A percentile compares a stretch with the other conserved stretches of the same genome.
These are phyloP conservation scores for Linum lewisii DNA, from an alignment of 345 rosid species.

Conservation along the genomic window DNA sequence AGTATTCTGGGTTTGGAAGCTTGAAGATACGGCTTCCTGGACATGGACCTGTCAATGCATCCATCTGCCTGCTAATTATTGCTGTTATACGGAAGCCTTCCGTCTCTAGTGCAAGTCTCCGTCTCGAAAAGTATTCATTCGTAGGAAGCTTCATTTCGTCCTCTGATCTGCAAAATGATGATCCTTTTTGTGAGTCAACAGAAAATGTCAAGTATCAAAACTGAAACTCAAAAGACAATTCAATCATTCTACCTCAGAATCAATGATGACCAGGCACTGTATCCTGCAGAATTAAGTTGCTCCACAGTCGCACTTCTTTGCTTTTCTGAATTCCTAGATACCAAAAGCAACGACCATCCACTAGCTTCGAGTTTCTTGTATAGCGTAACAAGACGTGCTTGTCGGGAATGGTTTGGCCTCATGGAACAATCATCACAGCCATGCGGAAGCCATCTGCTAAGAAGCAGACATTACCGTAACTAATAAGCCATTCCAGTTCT, in stretches of 20 bases:
- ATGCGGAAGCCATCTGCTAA: constrained; percentile 24
- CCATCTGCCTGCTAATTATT: constrained; percentile 56
- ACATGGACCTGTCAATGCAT: constrained; percentile 41
- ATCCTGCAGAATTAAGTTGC: constrained; percentile 45
- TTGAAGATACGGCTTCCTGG: constrained; percentile 42
- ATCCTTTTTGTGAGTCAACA: neutral
- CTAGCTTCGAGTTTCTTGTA: constrained; percentile 40
- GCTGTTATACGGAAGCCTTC: constrained; percentile 34
- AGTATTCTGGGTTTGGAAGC: constrained; percentile 50
- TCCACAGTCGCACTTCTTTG: constrained; percentile 28
- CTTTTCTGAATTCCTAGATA: constrained; percentile 41
- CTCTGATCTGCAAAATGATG: constrained; percentile 32
- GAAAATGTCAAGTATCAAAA: neutral
- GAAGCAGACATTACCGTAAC: neutral
- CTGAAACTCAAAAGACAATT: neutral
- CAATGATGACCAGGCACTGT: constrained; percentile 45
- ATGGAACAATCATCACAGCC: constrained; percentile 25
- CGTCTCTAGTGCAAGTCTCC: constrained; percentile 23
- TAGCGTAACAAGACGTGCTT: constrained; percentile 25
- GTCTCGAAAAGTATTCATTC: constrained; percentile 27
- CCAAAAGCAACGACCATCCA: constrained; percentile 52
- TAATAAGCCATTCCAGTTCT: too few species aligned
- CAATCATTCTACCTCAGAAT: constrained; percentile 54
- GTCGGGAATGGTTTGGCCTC: constrained; percentile 35
- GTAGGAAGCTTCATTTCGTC: constrained; percentile 32